Evolutionary conservation across 441 rosid species (phyloP), one percentile per base, ranked within the genome.

Genomic region (Adansonia madagascariensis): DNA sequence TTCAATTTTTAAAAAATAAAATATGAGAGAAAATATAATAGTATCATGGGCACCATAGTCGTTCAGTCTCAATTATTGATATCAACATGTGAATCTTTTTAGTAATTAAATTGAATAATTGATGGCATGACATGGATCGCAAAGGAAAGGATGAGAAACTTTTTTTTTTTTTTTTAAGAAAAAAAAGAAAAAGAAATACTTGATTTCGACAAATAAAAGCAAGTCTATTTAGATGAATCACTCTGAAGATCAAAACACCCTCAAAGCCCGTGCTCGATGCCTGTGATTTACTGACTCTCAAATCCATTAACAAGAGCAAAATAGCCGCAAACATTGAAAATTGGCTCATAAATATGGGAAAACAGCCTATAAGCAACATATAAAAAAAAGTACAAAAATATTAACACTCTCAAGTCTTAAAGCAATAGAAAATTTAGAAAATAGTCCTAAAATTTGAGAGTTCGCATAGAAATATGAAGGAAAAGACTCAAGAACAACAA

Each of bases 11-110:
- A 11, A 3, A 1, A 11, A 68, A 22, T 70, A 15, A 65, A 67
- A 49, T 4, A 52, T n/a, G 61, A 69, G 7, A 15, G 46, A 71
- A 49, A 50, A 71, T 71, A 46, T 15, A n/a, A 50, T 52, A 8
- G 22, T 2, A 63, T 35, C 68, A 15, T 17, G 43, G 15, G 61
- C 22, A 1, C 41, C n/a, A 60, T 60, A 60, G 49, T 64, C 8
- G 8, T 31, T 43, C 70, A 65, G 17, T 41, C 70, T 41, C 70
- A 65, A 65, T 65, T 65, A 65, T 65, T 65, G 47, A 8, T 43
- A 43, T 41, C 6, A 9, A 41, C 70, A 41, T 17, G 24, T 31
- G 59, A 49, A 53, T 47, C 14, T 3, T 7, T 24, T 49, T n/a
- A 39, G 24, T n/a, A 1, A n/a, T 64, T 39, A 8, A 27, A 22